Percentiles rank a stretch among this genome's conserved stretches.
Conservation (phyloP, 78 protist species). For the Acrasis kona region DNA sequence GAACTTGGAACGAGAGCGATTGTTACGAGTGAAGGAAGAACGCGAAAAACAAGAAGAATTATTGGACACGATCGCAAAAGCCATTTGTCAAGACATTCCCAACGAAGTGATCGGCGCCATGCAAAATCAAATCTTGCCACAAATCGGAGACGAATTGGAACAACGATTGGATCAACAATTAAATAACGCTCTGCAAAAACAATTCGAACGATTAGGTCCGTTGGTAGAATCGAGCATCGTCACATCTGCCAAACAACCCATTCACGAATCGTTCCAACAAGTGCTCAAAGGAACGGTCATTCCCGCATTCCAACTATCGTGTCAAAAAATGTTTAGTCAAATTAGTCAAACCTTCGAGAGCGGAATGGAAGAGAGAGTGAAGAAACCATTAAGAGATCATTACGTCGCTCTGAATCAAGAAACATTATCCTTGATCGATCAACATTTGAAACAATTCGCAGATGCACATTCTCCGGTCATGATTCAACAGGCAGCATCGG, state of each 20-base stretch:
- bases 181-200: not conserved
- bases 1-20: not conserved
- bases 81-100: not conserved
- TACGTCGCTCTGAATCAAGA: not conserved
- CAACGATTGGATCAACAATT: not conserved
- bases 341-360: not conserved
- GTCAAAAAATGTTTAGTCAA: not conserved
- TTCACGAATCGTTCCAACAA: not conserved
- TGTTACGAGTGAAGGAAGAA: not conserved
- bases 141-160: not conserved
- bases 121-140: no score
- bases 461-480: no score
- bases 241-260: not conserved
- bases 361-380: not conserved
- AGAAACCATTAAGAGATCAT: not conserved
- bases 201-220: not conserved
- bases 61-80: not conserved
- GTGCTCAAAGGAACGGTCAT: not conserved
- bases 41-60: not conserved
- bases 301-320: not conserved
- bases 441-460: no score
- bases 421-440: not conserved
- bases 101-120: no score
- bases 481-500: no score
- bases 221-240: not conserved